Conservation (phyloP, 805 yeast genomes). For the Grigorovia yakushimaensis region DNA sequence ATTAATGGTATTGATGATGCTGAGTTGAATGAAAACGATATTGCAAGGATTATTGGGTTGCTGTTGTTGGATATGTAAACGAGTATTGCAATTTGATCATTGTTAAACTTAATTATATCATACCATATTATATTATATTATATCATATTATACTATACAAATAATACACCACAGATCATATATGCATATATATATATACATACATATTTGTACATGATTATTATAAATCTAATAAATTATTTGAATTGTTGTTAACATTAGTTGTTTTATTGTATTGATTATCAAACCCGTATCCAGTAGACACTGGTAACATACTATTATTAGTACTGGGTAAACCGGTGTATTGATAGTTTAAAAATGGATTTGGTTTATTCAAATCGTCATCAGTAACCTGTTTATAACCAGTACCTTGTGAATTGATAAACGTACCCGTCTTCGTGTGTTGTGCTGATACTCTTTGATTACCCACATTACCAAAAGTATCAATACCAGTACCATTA, state of each 20-base stretch:
- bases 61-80: conserved; percentile 24
- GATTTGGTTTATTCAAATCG: conserved; percentile 15
- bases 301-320: conserved; percentile 56
- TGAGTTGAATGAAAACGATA: conserved; percentile 19
- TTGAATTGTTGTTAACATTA: conserved; percentile 21
- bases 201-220: conserved; percentile 1
- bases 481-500: conserved; percentile 85
- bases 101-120: too few relatives aligned
- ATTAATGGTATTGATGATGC: conserved; percentile 5
- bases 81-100: not conserved
- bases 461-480: conserved; percentile 44
- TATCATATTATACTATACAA: too few relatives aligned
- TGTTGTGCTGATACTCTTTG: conserved; percentile 85
- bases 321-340: conserved; percentile 56
- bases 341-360: conserved; percentile 52
- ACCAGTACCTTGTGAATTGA: conserved; percentile 87
- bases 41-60: conserved; percentile 25
- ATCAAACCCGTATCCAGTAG: conserved; percentile 93
- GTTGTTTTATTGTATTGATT: conserved; percentile 38
- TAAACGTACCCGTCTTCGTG: conserved; percentile 69
- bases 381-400: conserved; percentile 39
- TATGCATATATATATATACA: conserved; percentile 1
- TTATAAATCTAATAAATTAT: conserved; percentile 13
- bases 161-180: not conserved
- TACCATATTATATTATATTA: too few relatives aligned